These are phyloP conservation scores for Kazachstania psychrophila DNA, from an alignment of 805 yeast species.

Conservation along the genomic window DNA sequence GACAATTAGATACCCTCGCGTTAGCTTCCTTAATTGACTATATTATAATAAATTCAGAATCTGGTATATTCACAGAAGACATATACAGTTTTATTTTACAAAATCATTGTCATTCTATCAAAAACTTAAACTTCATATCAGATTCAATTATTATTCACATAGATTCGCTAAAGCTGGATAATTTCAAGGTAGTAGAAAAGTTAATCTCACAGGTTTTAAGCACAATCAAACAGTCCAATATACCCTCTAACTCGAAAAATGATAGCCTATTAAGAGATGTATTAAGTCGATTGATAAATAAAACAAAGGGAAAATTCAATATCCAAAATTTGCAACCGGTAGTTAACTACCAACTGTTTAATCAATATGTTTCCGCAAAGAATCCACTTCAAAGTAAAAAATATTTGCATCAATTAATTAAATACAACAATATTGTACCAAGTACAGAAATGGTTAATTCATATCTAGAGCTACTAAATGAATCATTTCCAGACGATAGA, in stretches of 20 bases:
- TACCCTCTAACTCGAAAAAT: too few relatives aligned
- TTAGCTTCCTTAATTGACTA: slow-evolving; percentile 7
- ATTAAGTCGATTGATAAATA: slow-evolving; percentile 6
- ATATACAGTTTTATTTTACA: slow-evolving; percentile 23
- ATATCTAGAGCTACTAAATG: slow-evolving; percentile 1
- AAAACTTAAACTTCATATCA: slow-evolving; percentile 9
- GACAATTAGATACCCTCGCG: not conserved
- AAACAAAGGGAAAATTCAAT: slow-evolving; percentile 11
- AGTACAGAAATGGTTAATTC: not conserved
- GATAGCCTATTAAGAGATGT: not conserved
- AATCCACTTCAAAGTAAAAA: not conserved
- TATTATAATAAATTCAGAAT: slow-evolving; percentile 2
- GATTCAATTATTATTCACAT: slow-evolving; percentile 15
- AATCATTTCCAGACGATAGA: not conserved
- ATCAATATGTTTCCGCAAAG: slow-evolving; percentile 1
- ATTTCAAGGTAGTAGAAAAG: slow-evolving; percentile 15
- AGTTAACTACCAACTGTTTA: slow-evolving; percentile 10
- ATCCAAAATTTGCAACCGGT: slow-evolving; percentile 9
- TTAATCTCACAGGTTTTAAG: slow-evolving; percentile 3
- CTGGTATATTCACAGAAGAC: slow-evolving; percentile 30
- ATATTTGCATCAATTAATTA: not conserved
- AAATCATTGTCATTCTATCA: slow-evolving; percentile 11
- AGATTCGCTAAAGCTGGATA: slow-evolving; percentile 11
- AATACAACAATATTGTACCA: slow-evolving; percentile 11
- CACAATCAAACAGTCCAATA: not conserved